Percentiles rank a stretch among this genome's conserved stretches.
phyloP scores from a whole-genome alignment of 2,329 filamentous ascomycete species.

The Acrocalymma vagum region DNA sequence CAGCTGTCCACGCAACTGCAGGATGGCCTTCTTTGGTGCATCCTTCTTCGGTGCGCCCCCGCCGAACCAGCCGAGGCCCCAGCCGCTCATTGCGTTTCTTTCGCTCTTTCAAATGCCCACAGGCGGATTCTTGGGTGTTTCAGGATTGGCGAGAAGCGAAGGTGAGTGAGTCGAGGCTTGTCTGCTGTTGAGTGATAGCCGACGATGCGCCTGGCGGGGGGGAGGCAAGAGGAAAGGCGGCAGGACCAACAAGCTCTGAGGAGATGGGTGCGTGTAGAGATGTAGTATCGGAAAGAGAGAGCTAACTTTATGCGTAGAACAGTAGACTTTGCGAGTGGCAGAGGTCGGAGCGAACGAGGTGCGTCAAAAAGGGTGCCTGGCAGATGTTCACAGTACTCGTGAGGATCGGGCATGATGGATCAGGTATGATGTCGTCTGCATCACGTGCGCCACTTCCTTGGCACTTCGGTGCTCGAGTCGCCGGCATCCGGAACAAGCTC shows the following conservation, averaged over 20 bases:
- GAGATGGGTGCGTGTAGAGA: too few species aligned
- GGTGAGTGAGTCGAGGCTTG: neutral
- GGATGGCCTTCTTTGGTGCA: constrained; percentile 94
- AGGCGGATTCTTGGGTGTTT: neutral
- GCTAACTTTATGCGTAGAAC: too few species aligned
- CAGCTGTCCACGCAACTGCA: constrained; percentile 84
- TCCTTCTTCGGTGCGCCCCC: constrained; percentile 87
- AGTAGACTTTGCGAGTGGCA: too few species aligned
- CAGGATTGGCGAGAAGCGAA: constrained; percentile 1
- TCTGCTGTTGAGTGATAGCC: neutral
- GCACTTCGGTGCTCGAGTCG: constrained; percentile 6
- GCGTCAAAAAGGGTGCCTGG: constrained; percentile 4
- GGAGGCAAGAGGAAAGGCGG: too few species aligned
- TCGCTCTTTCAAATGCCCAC: too few species aligned
- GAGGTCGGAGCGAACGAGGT: neutral
- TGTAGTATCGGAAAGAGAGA: too few species aligned
- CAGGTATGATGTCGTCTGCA: constrained; percentile 20
- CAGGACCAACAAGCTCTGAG: too few species aligned
- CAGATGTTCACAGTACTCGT: constrained; percentile 1
- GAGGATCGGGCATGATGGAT: constrained; percentile 8
- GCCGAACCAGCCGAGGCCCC: constrained; percentile 81
- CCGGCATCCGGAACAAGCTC: too few species aligned
- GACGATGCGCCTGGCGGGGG: too few species aligned
- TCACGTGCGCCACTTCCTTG: constrained; percentile 11
- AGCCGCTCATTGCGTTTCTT: constrained; percentile 53